Evolutionary conservation across 1,139 yeast species (phyloP), one percentile per base, ranked within the genome.

Genomic region (Suhomyces anneliseae): DNA sequence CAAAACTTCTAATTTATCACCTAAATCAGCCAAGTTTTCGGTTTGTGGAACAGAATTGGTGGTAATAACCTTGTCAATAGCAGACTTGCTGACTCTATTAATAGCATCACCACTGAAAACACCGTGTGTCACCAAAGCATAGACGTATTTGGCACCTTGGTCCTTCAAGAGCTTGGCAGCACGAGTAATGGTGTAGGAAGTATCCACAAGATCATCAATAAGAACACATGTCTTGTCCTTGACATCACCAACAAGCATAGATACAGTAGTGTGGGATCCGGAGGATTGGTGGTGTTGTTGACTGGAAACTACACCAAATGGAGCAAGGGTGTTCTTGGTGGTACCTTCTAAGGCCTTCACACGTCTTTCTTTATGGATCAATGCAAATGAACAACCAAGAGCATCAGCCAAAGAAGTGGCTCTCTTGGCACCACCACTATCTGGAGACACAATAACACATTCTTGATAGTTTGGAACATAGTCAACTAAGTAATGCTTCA

Each of bases 351-450:
- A 40, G 36, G 42, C 40, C 33, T 42, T 75, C 41, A 84, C 81
- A 53, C 96, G 77, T 62, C 97, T 79, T 64, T 95, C 99, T 68
- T 95, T 95, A 70, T 95, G 98, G 56, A 95, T 90, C 64, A 95
- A 76, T 0, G 99, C 99, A 74, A 95, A 92, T 33, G 92, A 80
- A 72, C 95, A 81, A 19, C 90, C 93, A 51, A 95, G 72, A 0
- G 88, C 81, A 68, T 93, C 99, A 2, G 99, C 99, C 53, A 93
- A 80, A 1, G 93, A 85, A 1, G 97, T 88, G 33, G 99, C 98
- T 54, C 98, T 76, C 65, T 93, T 93, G 43, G 98, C 98, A 52
- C 98, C 99, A 61, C 98, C 98, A 42, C 97, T 92, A 68, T 92
- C 97, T 0, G 97, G 97, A 1, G 96, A 88, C 31, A 92, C 97